Conservation (phyloP, 495 filamentous ascomycete genomes). For the Daldinia decipiens region DNA sequence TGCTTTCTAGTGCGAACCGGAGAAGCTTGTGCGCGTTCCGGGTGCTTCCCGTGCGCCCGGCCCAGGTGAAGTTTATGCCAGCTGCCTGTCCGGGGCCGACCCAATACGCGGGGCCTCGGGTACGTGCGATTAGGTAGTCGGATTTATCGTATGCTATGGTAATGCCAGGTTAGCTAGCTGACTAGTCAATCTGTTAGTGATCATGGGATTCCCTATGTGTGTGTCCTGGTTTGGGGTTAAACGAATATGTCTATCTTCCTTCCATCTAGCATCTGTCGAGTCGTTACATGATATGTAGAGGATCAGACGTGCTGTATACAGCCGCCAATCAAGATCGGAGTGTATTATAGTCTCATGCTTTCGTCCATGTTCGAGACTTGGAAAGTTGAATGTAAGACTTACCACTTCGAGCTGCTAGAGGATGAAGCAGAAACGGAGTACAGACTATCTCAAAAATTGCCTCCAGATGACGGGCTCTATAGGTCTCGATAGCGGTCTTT, state of each 20-base stretch:
- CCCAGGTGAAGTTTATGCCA: slow-evolving; percentile 76
- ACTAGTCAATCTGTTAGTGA: background rate
- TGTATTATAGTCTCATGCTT: background rate
- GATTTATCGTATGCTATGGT: slow-evolving; percentile 39
- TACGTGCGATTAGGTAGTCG: slow-evolving; percentile 22
- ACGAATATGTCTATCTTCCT: background rate
- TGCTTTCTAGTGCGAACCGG: slow-evolving; percentile 70
- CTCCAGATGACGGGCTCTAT: slow-evolving; percentile 65
- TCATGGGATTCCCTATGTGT: too few relatives aligned
- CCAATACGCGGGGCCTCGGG: slow-evolving; percentile 47
- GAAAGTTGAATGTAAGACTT: slow-evolving; percentile 11
- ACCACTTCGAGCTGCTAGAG: slow-evolving; percentile 55
- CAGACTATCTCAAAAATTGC: slow-evolving; percentile 73
- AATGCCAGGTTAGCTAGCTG: background rate
- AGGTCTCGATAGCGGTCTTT: slow-evolving; percentile 70
- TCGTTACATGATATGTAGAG: background rate
- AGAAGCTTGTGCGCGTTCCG: slow-evolving; percentile 80
- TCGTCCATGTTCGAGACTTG: background rate
- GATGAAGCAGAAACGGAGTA: slow-evolving; percentile 82
- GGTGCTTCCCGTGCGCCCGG: slow-evolving; percentile 77
- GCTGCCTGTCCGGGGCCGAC: slow-evolving; percentile 61
- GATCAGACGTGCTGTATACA: background rate
- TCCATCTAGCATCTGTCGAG: background rate
- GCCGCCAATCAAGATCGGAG: background rate
- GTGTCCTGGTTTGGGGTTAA: too few relatives aligned